Percentiles rank a stretch among this genome's conserved stretches.
Conservation (phyloP, 2,329 filamentous ascomycete genomes). For the Fusarium bulbicola region DNA sequence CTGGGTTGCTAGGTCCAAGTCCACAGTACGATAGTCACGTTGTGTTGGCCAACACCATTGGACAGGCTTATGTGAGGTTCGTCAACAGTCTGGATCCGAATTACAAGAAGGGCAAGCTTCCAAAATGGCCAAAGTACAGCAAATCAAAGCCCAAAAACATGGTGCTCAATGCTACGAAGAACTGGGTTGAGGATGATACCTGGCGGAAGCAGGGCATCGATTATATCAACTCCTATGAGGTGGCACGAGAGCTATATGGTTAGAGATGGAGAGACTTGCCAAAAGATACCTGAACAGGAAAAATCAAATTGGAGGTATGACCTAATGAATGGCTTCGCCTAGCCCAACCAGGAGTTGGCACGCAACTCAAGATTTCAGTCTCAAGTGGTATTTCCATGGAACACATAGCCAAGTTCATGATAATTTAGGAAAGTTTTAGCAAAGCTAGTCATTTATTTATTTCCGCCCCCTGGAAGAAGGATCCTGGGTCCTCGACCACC, state of each 20-base stretch:
- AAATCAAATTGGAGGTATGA: neutral
- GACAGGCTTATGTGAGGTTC: conserved; percentile 55
- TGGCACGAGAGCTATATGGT: conserved; percentile 38
- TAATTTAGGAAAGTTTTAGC: neutral
- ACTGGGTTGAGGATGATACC: conserved; percentile 57
- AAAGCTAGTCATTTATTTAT: neutral
- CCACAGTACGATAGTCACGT: conserved; percentile 52
- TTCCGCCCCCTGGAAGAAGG: neutral
- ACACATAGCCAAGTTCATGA: neutral
- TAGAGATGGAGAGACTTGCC: neutral
- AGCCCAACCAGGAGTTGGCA: neutral
- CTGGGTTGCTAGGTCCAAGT: conserved; percentile 55
- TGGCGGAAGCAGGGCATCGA: conserved; percentile 58
- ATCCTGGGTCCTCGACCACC: neutral
- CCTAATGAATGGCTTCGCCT: neutral
- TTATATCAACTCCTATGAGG: conserved; percentile 37
- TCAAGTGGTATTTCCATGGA: neutral
- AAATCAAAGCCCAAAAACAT: conserved; percentile 53
- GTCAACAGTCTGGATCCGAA: conserved; percentile 56
- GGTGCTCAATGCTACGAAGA: conserved; percentile 55
- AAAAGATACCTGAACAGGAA: neutral
- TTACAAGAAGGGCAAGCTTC: conserved; percentile 40
- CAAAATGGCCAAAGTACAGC: conserved; percentile 54
- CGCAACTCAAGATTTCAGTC: neutral
- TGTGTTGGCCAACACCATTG: conserved; percentile 49